These are phyloP conservation scores for Scheffersomyces cryptocercus DNA, from an alignment of 1,139 yeast genomes.

Conservation along the genomic window DNA sequence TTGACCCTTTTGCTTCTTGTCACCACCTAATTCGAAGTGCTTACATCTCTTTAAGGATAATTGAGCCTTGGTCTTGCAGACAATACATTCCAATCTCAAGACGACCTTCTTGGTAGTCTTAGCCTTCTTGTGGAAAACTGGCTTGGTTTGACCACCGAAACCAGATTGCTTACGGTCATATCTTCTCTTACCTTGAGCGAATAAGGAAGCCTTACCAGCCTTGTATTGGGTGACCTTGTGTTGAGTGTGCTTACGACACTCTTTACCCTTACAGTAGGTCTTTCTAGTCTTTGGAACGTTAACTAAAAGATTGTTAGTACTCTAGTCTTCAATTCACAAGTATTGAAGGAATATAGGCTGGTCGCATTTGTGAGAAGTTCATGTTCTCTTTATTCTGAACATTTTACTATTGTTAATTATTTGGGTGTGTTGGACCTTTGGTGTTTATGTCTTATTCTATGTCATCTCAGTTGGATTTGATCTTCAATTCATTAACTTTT, in stretches of 20 bases:
- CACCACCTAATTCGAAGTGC: slow-evolving; percentile 99
- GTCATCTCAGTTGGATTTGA: neutral
- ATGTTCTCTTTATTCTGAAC: neutral
- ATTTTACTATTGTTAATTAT: neutral
- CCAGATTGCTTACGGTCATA: slow-evolving; percentile 99
- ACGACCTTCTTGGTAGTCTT: slow-evolving; percentile 99
- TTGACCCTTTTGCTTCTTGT: slow-evolving; percentile 99
- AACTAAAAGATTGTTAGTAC: slow-evolving; percentile 57
- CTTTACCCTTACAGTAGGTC: slow-evolving; percentile 99
- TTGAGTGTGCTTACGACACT: slow-evolving; percentile 99
- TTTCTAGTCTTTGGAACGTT: slow-evolving; percentile 99
- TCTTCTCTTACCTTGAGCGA: slow-evolving; percentile 99
- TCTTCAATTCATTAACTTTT: no score
- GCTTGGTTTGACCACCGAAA: slow-evolving; percentile 99
- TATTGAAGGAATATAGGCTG: neutral
- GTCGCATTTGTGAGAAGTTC: neutral
- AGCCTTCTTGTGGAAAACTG: slow-evolving; percentile 99
- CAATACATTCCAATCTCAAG: slow-evolving; percentile 97
- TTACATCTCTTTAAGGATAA: slow-evolving; percentile 98
- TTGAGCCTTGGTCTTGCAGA: slow-evolving; percentile 99
- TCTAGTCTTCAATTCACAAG: neutral
- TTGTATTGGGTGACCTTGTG: slow-evolving; percentile 99
- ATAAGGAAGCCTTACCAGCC: slow-evolving; percentile 99
- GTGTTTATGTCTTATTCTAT: neutral
- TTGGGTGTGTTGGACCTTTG: slow-evolving; percentile 1